phyloP scores from a whole-genome alignment of 768 basidiomycete genomes.

The Lactifluus pinguis region DNA sequence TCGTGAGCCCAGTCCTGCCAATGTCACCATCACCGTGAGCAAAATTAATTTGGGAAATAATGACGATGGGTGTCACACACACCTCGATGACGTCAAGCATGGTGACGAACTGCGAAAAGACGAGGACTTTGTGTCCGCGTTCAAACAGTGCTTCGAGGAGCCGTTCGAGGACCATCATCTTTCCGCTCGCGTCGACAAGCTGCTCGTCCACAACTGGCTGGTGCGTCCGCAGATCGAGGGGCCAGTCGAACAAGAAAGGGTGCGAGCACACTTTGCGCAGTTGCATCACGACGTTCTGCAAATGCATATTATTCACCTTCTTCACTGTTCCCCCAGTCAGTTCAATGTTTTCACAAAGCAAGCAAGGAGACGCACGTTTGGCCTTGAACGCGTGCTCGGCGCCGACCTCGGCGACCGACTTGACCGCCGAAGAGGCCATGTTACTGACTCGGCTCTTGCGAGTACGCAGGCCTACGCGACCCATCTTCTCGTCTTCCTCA shows the following conservation, averaged over 20 bases:
- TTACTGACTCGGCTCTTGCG: neutral
- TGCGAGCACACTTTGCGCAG: constrained; percentile 94
- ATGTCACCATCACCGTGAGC: neutral
- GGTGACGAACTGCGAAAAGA: constrained; percentile 90
- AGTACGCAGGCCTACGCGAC: constrained; percentile 19
- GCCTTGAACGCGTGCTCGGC: constrained; percentile 48
- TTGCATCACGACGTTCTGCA: constrained; percentile 94
- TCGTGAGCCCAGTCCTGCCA: constrained; percentile 84
- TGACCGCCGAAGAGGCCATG: constrained; percentile 3
- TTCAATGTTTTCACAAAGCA: neutral
- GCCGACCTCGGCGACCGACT: constrained; percentile 45
- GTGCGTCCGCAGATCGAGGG: constrained; percentile 51
- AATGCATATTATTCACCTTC: constrained; percentile 83
- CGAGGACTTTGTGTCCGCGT: constrained; percentile 73
- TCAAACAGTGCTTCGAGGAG: constrained; percentile 75
- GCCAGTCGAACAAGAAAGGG: constrained; percentile 86
- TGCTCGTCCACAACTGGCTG: constrained; percentile 64
- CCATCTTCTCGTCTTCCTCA: constrained; percentile 45
- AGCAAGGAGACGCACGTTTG: constrained; percentile 2
- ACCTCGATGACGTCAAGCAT: constrained; percentile 96
- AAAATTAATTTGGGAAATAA: neutral
- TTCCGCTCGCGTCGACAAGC: constrained; percentile 80
- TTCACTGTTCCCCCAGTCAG: constrained; percentile 40
- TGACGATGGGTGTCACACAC: constrained; percentile 7
- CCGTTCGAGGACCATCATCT: constrained; percentile 94